Evolutionary conservation across 495 filamentous ascomycete genomes (phyloP).

Genomic region (Hypoxylon cercidicola): DNA sequence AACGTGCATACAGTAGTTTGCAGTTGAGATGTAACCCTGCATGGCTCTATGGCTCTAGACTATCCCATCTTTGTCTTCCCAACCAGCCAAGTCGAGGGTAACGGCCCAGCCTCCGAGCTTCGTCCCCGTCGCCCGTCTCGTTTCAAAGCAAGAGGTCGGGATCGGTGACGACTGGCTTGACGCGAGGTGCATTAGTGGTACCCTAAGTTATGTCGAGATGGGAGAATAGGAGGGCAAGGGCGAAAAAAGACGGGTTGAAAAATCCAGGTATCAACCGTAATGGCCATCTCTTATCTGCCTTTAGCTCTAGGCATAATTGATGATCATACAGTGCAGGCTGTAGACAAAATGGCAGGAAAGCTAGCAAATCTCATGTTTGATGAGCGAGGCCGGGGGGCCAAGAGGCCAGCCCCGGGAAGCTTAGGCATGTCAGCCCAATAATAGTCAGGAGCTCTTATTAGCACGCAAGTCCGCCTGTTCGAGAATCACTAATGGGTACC

Average conservation of each 20-base stretch:
- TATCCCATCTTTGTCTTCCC: constrained; percentile 9
- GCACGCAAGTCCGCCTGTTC: constrained; percentile 15
- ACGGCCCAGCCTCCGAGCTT: constrained; percentile 21
- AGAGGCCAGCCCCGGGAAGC: constrained; percentile 10
- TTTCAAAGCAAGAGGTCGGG: constrained; percentile 12
- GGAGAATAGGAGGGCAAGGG: constrained; percentile 4
- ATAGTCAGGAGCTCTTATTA: constrained; percentile 20
- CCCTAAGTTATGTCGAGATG: background rate
- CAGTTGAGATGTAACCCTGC: constrained; percentile 33
- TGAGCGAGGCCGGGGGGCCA: constrained; percentile 17
- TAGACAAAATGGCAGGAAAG: constrained; percentile 8
- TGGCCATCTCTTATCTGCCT: constrained; percentile 15
- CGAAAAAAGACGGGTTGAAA: constrained; percentile 13
- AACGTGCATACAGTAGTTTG: constrained; percentile 38
- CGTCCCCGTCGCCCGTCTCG: constrained; percentile 5
- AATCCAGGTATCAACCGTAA: constrained; percentile 19
- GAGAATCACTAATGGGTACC: constrained; percentile 15
- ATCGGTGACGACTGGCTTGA: constrained; percentile 25
- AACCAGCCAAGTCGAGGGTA: constrained; percentile 4
- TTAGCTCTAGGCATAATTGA: constrained; percentile 21
- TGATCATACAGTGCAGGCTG: constrained; percentile 27
- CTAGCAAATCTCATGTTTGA: constrained; percentile 24
- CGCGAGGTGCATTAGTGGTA: constrained; percentile 19
- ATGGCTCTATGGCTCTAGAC: constrained; percentile 36
- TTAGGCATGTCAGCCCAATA: constrained; percentile 29